Evolutionary conservation across 805 yeast species (phyloP).

Genomic region (Candida ortonii): DNA sequence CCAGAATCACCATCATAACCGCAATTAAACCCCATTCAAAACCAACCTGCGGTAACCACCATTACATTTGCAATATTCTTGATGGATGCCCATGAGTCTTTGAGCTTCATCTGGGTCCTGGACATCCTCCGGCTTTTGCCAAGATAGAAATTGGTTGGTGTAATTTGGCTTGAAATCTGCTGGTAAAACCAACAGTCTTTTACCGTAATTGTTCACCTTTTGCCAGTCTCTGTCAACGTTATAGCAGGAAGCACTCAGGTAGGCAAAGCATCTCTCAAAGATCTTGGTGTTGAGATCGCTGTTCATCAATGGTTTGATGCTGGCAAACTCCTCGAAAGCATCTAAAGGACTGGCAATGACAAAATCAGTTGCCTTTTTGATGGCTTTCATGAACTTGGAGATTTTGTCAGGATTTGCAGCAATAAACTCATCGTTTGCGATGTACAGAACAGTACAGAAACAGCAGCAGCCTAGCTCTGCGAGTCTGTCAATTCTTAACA

Average conservation of each 20-base stretch:
- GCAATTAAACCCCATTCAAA: constrained; percentile 16
- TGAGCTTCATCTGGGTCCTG: constrained; percentile 48
- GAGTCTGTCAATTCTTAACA: constrained; percentile 54
- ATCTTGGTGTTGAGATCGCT: constrained; percentile 40
- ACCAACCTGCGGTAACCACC: constrained; percentile 50
- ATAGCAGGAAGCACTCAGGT: constrained; percentile 49
- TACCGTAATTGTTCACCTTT: constrained; percentile 54
- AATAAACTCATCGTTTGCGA: constrained; percentile 49
- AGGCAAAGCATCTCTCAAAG: constrained; percentile 54
- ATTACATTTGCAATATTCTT: constrained; percentile 42
- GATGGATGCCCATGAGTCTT: constrained; percentile 44
- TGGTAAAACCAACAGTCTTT: constrained; percentile 51
- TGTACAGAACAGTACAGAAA: constrained; percentile 55
- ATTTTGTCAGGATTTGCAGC: constrained; percentile 46
- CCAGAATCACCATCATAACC: too few relatives aligned
- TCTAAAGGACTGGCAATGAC: constrained; percentile 41
- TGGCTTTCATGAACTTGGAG: constrained; percentile 42
- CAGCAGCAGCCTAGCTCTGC: constrained; percentile 60
- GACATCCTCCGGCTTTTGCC: constrained; percentile 49
- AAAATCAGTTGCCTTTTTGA: constrained; percentile 50
- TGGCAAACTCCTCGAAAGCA: constrained; percentile 45
- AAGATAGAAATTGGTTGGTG: constrained; percentile 47
- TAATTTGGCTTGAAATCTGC: constrained; percentile 48
- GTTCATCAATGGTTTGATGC: constrained; percentile 47
- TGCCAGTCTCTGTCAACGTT: constrained; percentile 57